phyloP scores from a whole-genome alignment of 106 monocot genomes.

The Vanilla planifolia region DNA sequence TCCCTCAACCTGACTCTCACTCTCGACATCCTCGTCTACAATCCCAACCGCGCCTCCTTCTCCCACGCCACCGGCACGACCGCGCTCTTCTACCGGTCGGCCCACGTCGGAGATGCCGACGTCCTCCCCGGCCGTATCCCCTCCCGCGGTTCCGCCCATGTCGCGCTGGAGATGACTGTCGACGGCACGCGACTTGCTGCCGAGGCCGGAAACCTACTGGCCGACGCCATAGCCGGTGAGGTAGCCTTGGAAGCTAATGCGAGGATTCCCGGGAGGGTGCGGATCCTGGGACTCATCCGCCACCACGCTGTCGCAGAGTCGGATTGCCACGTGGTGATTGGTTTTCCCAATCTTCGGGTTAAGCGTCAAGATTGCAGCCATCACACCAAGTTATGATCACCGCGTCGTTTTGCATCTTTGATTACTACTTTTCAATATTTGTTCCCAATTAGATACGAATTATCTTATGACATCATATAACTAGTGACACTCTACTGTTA shows the following conservation, averaged over 20 bases:
- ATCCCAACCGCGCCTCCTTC: constrained; percentile 61
- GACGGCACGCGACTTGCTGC: constrained; percentile 18
- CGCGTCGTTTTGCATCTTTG: too few species aligned
- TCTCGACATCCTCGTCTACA: constrained; percentile 33
- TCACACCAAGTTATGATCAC: constrained; percentile 2
- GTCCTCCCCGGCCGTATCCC: constrained; percentile 49
- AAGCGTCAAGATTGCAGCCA: constrained; percentile 31
- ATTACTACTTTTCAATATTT: too few species aligned
- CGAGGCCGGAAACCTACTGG: constrained; percentile 9
- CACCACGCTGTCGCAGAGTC: constrained; percentile 31
- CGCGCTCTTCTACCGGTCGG: constrained; percentile 28
- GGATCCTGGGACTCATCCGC: constrained; percentile 37
- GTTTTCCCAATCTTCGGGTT: constrained; percentile 22
- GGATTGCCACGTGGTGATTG: constrained; percentile 30
- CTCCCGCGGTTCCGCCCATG: constrained; percentile 18
- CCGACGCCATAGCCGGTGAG: constrained; percentile 27
- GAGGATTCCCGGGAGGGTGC: constrained; percentile 31
- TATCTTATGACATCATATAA: too few species aligned
- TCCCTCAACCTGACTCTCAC: constrained; percentile 55
- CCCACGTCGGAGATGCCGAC: constrained; percentile 34
- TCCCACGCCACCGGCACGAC: constrained; percentile 28
- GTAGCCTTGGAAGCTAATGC: constrained; percentile 27
- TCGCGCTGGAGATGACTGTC: constrained; percentile 21
- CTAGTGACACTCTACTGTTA: too few species aligned
- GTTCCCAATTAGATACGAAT: too few species aligned